phyloP scores from a whole-genome alignment of 1,284 basidiomycete genomes.

The Trametes pubescens region DNA sequence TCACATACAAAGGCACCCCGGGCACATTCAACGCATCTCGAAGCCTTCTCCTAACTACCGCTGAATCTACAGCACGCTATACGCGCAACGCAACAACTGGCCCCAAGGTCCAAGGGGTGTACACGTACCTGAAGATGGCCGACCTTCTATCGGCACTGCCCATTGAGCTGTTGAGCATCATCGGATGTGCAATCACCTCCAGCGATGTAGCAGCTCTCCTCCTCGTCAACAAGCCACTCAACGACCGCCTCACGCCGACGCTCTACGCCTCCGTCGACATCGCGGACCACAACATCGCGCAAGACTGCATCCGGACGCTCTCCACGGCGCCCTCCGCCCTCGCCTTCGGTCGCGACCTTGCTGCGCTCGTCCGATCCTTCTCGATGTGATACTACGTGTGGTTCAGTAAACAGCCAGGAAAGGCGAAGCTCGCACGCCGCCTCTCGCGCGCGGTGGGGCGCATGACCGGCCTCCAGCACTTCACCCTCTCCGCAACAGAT shows the following conservation, averaged over 20 bases:
- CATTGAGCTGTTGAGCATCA: not conserved
- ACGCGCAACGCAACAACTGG: no score
- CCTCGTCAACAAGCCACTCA: not conserved
- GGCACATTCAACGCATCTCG: no score
- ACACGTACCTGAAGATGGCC: no score
- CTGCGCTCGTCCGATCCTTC: not conserved
- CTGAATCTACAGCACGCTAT: no score
- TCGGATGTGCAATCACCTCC: not conserved
- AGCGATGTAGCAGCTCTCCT: not conserved
- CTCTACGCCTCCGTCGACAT: conserved; percentile 1
- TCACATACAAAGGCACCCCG: no score
- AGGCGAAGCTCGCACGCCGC: conserved; percentile 3
- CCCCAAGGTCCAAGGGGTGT: no score
- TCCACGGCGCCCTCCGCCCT: not conserved
- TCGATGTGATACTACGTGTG: not conserved
- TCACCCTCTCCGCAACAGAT: not conserved
- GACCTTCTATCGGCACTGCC: not conserved
- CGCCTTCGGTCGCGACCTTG: not conserved
- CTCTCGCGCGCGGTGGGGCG: not conserved
- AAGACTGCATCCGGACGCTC: conserved; percentile 3
- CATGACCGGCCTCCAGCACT: conserved; percentile 3
- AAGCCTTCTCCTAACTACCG: no score
- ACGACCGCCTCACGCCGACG: not conserved
- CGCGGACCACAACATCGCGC: not conserved
- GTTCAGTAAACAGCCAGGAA: no score